Conservation (phyloP, 768 basidiomycete species). For the Tricholoma sp. region DNA sequence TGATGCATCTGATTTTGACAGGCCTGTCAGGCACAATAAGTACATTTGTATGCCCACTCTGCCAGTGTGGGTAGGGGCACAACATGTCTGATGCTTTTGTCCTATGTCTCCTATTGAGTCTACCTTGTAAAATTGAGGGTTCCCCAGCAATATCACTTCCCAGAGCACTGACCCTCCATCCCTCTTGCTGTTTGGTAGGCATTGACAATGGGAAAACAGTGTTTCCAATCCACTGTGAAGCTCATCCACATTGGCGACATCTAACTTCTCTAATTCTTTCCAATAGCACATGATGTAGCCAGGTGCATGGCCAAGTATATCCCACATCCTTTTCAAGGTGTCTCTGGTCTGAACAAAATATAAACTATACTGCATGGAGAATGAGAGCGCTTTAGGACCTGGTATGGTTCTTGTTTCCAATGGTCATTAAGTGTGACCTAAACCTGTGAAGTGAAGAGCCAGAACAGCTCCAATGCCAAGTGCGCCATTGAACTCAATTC, state of each 20-base stretch:
- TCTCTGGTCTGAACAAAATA: neutral
- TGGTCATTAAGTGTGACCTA: neutral
- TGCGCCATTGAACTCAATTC: too few species aligned
- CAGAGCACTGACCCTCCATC: neutral
- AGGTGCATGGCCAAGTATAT: neutral
- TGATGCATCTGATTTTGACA: too few species aligned
- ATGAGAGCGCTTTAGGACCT: neutral
- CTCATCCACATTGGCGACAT: neutral
- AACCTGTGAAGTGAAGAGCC: too few species aligned
- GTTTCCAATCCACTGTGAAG: neutral
- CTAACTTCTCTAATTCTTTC: neutral
- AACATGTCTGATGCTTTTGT: neutral
- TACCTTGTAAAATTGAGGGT: neutral
- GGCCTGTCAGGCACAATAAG: too few species aligned
- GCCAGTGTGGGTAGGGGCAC: neutral
- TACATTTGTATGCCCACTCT: too few species aligned
- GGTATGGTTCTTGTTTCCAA: neutral
- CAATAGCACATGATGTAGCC: neutral
- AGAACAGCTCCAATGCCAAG: too few species aligned
- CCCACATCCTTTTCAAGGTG: neutral
- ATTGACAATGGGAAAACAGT: neutral
- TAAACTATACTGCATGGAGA: neutral
- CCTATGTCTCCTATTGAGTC: neutral
- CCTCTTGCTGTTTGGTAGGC: neutral
- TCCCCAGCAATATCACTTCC: neutral